These are phyloP conservation scores for Penicillium robsamsonii DNA, from an alignment of 495 filamentous ascomycete genomes.

Conservation along the genomic window DNA sequence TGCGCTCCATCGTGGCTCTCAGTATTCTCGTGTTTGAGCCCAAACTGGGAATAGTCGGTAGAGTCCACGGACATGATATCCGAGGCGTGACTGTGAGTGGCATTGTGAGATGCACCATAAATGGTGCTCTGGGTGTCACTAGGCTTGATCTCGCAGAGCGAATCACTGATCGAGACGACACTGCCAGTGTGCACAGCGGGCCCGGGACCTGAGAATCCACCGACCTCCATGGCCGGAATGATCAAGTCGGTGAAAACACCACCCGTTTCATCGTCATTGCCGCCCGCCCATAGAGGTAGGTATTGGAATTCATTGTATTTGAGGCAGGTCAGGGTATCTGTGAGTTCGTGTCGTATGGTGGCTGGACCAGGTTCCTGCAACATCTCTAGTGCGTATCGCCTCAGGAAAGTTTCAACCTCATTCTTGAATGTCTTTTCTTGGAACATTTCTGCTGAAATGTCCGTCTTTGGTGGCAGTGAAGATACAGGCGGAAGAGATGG, in stretches of 20 bases:
- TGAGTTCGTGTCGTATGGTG: conserved; percentile 21
- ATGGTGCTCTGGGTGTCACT: conserved; percentile 36
- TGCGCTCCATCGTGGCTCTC: not conserved
- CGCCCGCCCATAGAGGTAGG: conserved; percentile 56
- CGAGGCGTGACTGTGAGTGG: conserved; percentile 28
- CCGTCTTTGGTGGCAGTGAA: not conserved
- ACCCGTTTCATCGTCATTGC: conserved; percentile 53
- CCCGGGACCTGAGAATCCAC: conserved; percentile 44
- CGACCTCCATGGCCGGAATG: conserved; percentile 38
- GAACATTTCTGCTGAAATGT: not conserved
- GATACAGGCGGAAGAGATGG: not conserved
- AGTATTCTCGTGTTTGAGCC: not conserved
- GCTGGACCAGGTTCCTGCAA: conserved; percentile 11
- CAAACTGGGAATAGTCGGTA: not conserved
- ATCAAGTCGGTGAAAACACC: conserved; percentile 47
- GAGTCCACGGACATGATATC: conserved; percentile 32
- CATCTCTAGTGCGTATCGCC: conserved; percentile 18
- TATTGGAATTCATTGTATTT: conserved; percentile 50
- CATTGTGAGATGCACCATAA: conserved; percentile 33
- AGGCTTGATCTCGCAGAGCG: conserved; percentile 25
- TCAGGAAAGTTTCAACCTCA: conserved; percentile 21
- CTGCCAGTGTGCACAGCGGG: conserved; percentile 44
- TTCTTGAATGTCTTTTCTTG: not conserved
- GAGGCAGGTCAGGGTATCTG: conserved; percentile 48
- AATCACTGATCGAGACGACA: conserved; percentile 20